Conservation (phyloP, 192 early-diverging fungal species). For the Rhizoclosmatium sp. region DNA sequence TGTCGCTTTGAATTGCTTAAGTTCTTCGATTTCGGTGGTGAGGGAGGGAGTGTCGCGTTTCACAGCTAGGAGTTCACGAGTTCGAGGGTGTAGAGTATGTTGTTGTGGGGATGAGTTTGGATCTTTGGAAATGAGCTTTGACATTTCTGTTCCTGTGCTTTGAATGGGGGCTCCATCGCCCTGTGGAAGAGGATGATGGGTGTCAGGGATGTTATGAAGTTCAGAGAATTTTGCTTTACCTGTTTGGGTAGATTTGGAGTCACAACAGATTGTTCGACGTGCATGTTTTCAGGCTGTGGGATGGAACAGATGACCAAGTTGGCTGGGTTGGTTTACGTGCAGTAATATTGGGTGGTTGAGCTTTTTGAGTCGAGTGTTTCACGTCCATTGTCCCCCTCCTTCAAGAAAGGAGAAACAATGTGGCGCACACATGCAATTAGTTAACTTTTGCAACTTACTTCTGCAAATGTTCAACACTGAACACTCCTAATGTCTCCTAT, state of each 20-base stretch:
- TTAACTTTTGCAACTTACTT: too few relatives aligned
- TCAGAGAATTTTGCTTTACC: not conserved
- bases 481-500: too few relatives aligned
- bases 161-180: constrained; percentile 21
- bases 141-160: constrained; percentile 2
- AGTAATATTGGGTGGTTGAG: not conserved
- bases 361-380: not conserved
- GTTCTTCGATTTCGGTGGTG: not conserved
- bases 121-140: constrained; percentile 3
- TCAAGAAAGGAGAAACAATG: not conserved
- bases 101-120: constrained; percentile 15
- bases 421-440: too few relatives aligned
- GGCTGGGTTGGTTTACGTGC: too few relatives aligned
- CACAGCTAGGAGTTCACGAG: constrained; percentile 1
- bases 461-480: too few relatives aligned
- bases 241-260: constrained; percentile 11
- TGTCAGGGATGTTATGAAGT: not conserved
- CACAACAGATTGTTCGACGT: constrained; percentile 4
- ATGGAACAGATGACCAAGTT: too few relatives aligned
- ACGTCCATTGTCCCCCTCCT: not conserved
- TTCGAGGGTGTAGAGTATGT: constrained; percentile 15
- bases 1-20: constrained; percentile 17
- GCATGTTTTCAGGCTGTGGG: not conserved
- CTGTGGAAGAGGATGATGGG: not conserved
- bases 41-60: constrained; percentile 8